Conservation (phyloP, 345 rosid genomes). For the Eucalyptus melliodora region DNA sequence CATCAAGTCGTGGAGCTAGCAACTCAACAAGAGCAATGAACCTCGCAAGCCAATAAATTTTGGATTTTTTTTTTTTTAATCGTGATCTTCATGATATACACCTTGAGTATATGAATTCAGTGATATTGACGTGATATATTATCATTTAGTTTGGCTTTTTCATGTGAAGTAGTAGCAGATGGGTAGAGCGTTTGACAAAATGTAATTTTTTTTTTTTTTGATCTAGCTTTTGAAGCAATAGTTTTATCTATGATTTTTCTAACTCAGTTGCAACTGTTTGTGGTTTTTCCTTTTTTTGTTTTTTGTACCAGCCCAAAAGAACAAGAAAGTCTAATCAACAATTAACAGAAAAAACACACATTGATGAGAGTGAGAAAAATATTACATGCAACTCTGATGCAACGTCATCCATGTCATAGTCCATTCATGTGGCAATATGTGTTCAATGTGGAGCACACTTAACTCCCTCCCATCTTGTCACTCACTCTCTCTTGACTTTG, state of each 20-base stretch:
- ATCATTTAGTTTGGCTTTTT: background rate
- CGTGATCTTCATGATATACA: background rate
- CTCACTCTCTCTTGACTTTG: no score
- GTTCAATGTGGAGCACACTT: no score
- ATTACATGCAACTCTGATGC: no score
- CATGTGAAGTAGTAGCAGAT: background rate
- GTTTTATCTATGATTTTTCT: background rate
- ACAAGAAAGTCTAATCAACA: background rate
- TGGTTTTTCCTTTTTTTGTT: background rate
- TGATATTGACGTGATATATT: background rate
- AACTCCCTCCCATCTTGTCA: no score
- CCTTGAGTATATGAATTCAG: background rate
- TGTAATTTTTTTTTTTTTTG: background rate
- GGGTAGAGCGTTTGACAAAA: background rate
- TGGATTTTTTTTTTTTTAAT: background rate
- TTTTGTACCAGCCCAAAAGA: background rate
- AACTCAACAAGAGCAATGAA: conserved; percentile 36
- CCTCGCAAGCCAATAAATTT: conserved; percentile 44
- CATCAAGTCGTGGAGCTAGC: conserved; percentile 44
- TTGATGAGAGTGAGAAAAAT: no score
- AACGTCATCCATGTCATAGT: no score
- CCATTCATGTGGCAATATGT: no score
- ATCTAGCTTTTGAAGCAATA: background rate
- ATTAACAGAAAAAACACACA: no score
- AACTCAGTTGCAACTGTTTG: no score